phyloP scores from a whole-genome alignment of 176 grass and related monocot genomes.

The Raddia distichophylla region DNA sequence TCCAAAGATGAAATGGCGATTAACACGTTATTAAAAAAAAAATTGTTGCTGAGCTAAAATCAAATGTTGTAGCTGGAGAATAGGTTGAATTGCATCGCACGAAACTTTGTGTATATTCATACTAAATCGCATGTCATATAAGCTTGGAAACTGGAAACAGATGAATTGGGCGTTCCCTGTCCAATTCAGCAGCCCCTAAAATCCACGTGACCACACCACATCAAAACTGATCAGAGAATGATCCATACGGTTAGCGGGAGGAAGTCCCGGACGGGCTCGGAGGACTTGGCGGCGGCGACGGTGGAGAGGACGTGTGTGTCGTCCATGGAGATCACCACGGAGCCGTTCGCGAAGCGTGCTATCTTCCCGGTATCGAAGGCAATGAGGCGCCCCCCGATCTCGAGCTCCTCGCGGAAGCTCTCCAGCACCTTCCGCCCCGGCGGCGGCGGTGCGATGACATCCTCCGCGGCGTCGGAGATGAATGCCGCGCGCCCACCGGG shows the following conservation, averaged over 20 bases:
- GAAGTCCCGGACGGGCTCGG: conserved; percentile 77
- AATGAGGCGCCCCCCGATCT: conserved; percentile 73
- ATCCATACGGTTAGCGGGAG: conserved; percentile 78
- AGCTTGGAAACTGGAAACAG: not conserved
- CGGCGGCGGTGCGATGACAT: conserved; percentile 5
- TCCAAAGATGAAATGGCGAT: not conserved
- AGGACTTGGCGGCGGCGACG: conserved; percentile 64
- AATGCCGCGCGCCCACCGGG: conserved; percentile 44
- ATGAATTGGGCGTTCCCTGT: not conserved
- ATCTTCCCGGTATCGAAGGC: conserved; percentile 92
- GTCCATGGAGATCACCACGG: conserved; percentile 86
- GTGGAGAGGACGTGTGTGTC: conserved; percentile 87
- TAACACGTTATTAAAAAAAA: conserved; percentile 5
- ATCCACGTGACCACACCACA: not conserved
- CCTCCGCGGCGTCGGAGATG: conserved; percentile 41
- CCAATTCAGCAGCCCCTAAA: not conserved
- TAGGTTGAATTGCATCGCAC: not conserved
- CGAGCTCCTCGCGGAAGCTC: conserved; percentile 79
- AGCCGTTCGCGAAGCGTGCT: conserved; percentile 86
- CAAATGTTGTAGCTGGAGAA: not conserved
- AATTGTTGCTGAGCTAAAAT: not conserved
- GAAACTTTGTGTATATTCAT: not conserved
- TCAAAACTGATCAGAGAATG: not conserved
- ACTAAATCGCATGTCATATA: not conserved
- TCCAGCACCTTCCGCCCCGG: conserved; percentile 70